Base-by-base conservation (phyloP, 805 yeast species). In the Candida suzukii region DNA sequence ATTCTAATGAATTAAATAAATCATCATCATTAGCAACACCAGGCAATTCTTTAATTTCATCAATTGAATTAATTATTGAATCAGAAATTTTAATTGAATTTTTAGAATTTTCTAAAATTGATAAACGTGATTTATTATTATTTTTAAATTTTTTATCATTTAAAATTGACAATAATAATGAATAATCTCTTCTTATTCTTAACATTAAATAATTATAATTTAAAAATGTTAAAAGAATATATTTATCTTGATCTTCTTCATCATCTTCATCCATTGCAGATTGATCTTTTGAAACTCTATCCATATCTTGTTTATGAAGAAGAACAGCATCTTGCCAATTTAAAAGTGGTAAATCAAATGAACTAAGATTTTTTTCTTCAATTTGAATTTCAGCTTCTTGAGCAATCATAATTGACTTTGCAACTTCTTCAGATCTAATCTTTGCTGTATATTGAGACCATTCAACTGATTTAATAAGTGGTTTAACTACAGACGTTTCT, bases 21-120 rank as follows among this genome's bases (percentile, higher is more conserved):
- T 73, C 80, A 40, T 84, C 93, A 56, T 88, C 95, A 40, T 86
- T 85, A 54, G 83, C 79, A 17, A 91, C 95, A 69, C 98, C 98
- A 0, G 97, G 96, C 39, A 93, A 70, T 45, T 88, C 95, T 53
- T 74, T 68, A 36, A 88, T 62, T 48, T 81, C 82, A 3, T 61
- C 62, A 28, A 82, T 57, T 16, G 83, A 78, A 37, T 69, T 64
- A 12, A 71, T 58, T 30, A 86, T 69, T 9, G 71, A 65, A 19
- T 72, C 75, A 44, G 68, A 70, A 20, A 82, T 57, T 43, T 80
- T 69, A 32, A 71, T 54, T 6, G 64, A 56, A 47, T 78, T 80
- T 42, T 64, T 67, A 37, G 62, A 53, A 35, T 45, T 51, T 8
- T 55, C 60, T 39, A 67, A 45, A 12, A 58, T 47, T 12, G 52